A percentile compares a stretch with the other conserved stretches of the same genome.
These are phyloP conservation scores for Aspergillus transmontanensis DNA, from an alignment of 2,329 filamentous ascomycete genomes.

Conservation along the genomic window DNA sequence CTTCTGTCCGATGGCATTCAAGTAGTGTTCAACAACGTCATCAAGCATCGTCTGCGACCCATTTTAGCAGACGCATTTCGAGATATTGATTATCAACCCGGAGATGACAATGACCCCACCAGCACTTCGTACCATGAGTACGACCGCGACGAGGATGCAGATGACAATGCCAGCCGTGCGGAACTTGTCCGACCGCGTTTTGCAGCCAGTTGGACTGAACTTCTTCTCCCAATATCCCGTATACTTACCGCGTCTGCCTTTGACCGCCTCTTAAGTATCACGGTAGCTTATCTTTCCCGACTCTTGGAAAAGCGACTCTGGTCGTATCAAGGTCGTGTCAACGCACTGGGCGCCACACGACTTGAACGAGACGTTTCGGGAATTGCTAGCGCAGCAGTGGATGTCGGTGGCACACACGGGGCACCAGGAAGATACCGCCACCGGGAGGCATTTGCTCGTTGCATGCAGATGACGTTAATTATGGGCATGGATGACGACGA, in stretches of 20 bases:
- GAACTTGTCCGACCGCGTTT: conserved; percentile 79
- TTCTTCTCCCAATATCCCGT: conserved; percentile 82
- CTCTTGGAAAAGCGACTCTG: conserved; percentile 87
- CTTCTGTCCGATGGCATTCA: conserved; percentile 81
- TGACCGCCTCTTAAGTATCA: conserved; percentile 72
- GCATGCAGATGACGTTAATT: conserved; percentile 79
- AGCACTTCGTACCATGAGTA: conserved; percentile 46
- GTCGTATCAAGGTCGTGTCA: conserved; percentile 76
- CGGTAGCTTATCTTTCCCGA: conserved; percentile 72
- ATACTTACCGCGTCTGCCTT: conserved; percentile 80
- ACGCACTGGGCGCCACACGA: conserved; percentile 76
- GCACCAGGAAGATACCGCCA: conserved; percentile 66
- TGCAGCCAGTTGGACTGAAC: conserved; percentile 78
- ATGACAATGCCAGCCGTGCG: conserved; percentile 49
- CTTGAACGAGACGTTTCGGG: conserved; percentile 82
- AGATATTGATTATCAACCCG: conserved; percentile 81
- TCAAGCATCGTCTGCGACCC: conserved; percentile 81
- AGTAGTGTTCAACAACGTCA: conserved; percentile 83
- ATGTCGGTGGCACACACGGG: conserved; percentile 37
- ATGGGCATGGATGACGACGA: conserved; percentile 96
- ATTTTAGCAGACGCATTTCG: conserved; percentile 87
- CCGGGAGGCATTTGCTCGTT: conserved; percentile 74
- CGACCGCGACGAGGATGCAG: conserved; percentile 44
- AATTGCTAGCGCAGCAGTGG: conserved; percentile 60
- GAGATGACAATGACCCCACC: conserved; percentile 50